These are phyloP conservation scores for Phytophthora cactorum DNA, from an alignment of 352 stramenopile species.

Conservation along the genomic window DNA sequence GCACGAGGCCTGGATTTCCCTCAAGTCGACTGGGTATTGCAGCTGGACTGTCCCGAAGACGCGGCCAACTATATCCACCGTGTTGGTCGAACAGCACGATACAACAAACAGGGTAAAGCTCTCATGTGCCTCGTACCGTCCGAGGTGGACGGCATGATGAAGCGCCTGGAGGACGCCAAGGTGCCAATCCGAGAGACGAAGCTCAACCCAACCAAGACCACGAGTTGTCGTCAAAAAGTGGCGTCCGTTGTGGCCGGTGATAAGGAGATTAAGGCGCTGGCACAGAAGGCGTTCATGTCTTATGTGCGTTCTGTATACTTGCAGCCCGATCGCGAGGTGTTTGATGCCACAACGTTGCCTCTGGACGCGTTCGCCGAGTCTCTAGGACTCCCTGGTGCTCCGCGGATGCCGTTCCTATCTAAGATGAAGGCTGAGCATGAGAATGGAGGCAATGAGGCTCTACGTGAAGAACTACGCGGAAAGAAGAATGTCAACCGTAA, in stretches of 20 bases:
- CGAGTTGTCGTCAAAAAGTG: conserved; percentile 92
- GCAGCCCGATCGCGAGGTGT: conserved; percentile 95
- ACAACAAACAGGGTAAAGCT: conserved; percentile 94
- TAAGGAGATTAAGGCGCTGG: conserved; percentile 94
- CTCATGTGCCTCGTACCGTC: conserved; percentile 93
- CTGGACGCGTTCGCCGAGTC: conserved; percentile 94
- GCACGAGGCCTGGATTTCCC: conserved; percentile 98
- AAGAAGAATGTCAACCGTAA: conserved; percentile 99
- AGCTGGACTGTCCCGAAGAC: conserved; percentile 98
- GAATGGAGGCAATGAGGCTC: conserved; percentile 68
- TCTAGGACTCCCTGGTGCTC: conserved; percentile 94
- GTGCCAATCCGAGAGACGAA: conserved; percentile 97
- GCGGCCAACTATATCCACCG: conserved; percentile 98
- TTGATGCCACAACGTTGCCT: conserved; percentile 90
- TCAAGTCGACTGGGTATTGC: conserved; percentile 98
- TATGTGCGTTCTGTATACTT: conserved; percentile 98
- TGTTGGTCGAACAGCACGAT: conserved; percentile 96
- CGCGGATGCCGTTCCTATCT: conserved; percentile 93
- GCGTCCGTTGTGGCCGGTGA: conserved; percentile 93
- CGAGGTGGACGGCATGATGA: conserved; percentile 91
- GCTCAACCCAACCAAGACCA: conserved; percentile 97
- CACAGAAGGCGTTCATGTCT: conserved; percentile 98
- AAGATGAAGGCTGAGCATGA: conserved; percentile 68
- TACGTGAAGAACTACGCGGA: conserved; percentile 85
- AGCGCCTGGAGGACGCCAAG: conserved; percentile 89